phyloP scores from a whole-genome alignment of 352 stramenopile species.

The Phytopythium oedochilum region DNA sequence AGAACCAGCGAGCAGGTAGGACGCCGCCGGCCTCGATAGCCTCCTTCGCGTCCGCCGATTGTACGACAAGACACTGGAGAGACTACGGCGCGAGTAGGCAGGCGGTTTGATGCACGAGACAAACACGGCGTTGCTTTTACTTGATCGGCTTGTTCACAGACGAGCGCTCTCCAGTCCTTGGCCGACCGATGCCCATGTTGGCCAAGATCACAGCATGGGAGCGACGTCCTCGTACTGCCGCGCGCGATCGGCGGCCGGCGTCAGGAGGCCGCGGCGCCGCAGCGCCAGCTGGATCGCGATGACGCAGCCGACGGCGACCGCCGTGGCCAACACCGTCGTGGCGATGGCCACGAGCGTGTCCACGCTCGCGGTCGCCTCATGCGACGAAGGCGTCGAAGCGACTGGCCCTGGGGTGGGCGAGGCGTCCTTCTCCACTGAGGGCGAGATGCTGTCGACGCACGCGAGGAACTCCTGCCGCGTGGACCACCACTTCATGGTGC shows the following conservation, averaged over 20 bases:
- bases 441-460: slow-evolving; percentile 38
- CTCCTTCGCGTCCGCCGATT: neutral
- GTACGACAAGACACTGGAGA: slow-evolving; percentile 5
- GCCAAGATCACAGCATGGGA: slow-evolving; percentile 34
- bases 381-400: slow-evolving; percentile 2
- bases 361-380: slow-evolving; percentile 7
- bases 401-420: slow-evolving; percentile 1
- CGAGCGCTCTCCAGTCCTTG: too few relatives aligned
- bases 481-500: slow-evolving; percentile 83
- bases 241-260: slow-evolving; percentile 20
- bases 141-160: too few relatives aligned
- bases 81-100: neutral
- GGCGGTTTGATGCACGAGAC: neutral
- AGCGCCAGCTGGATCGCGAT: slow-evolving; percentile 28
- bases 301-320: slow-evolving; percentile 27
- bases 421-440: slow-evolving; percentile 2
- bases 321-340: slow-evolving; percentile 39
- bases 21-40: neutral
- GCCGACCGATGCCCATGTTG: too few relatives aligned
- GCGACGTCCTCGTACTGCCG: slow-evolving; percentile 44
- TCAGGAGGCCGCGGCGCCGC: slow-evolving; percentile 31
- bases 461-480: slow-evolving; percentile 62
- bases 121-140: slow-evolving; percentile 3
- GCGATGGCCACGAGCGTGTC: slow-evolving; percentile 40
- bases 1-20: neutral